Percentiles rank a stretch among this genome's conserved stretches.
Evolutionary conservation across 192 early-diverging fungal genomes (phyloP).

Genomic region (Coemansia sp.): DNA sequence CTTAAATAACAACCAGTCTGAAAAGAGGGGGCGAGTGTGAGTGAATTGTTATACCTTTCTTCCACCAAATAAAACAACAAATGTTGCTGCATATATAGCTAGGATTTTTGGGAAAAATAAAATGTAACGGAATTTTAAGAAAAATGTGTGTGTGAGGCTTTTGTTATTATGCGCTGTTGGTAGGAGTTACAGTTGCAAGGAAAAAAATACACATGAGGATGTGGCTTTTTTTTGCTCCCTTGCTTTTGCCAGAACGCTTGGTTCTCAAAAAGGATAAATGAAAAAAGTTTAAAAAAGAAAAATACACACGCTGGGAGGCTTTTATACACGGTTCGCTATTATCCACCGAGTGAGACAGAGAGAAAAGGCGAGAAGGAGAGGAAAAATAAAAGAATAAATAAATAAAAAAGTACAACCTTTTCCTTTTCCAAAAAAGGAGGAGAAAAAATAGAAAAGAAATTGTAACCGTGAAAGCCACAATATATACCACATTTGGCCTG

Average conservation of each 20-base stretch:
- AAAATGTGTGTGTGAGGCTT: too few species aligned
- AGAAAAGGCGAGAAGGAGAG: too few species aligned
- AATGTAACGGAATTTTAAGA: too few species aligned
- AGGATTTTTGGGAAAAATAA: too few species aligned
- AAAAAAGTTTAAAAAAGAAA: slow-evolving; percentile 21
- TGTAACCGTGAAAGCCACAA: slow-evolving; percentile 2
- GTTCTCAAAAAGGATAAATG: slow-evolving; percentile 23
- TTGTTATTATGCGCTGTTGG: too few species aligned
- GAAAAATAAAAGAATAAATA: too few species aligned
- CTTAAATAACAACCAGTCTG: too few species aligned
- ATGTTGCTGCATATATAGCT: too few species aligned
- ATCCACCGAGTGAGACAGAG: too few species aligned
- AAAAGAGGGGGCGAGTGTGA: too few species aligned
- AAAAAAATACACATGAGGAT: not conserved
- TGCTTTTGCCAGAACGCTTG: not conserved
- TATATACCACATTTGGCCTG: not conserved
- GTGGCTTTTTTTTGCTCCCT: not conserved
- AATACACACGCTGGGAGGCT: not conserved
- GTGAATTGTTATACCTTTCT: too few species aligned
- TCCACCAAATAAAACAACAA: too few species aligned
- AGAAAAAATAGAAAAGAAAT: not conserved
- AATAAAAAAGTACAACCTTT: not conserved
- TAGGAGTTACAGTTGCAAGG: not conserved
- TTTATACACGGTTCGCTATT: not conserved
- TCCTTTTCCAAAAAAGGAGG: not conserved